These are phyloP conservation scores for Paraconiothyrium brasiliense DNA, from an alignment of 2,329 filamentous ascomycete genomes.

Conservation along the genomic window DNA sequence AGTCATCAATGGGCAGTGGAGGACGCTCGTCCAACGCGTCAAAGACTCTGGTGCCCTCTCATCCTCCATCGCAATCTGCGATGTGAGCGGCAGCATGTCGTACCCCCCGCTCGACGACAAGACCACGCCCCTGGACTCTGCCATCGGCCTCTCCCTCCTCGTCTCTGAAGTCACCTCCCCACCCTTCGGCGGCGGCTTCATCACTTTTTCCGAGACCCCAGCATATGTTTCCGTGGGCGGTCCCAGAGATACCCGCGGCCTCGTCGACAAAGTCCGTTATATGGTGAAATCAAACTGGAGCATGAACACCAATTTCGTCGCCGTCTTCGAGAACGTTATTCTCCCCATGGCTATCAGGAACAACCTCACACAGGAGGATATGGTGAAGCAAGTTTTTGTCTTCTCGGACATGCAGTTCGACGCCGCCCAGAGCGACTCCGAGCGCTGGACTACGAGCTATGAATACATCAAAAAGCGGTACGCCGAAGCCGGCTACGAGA, in stretches of 20 bases:
- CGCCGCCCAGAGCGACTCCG: constrained; percentile 29
- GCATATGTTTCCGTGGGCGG: constrained; percentile 55
- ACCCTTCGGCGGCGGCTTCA: constrained; percentile 65
- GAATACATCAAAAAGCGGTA: constrained; percentile 60
- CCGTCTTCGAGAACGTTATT: constrained; percentile 64
- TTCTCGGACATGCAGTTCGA: constrained; percentile 72
- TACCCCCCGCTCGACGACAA: constrained; percentile 54
- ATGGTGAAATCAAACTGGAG: constrained; percentile 51
- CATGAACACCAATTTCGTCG: constrained; percentile 62
- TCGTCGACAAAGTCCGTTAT: constrained; percentile 55
- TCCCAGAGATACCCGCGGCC: constrained; percentile 35
- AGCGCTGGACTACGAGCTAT: constrained; percentile 58
- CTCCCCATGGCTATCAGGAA: constrained; percentile 63
- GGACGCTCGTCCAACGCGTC: constrained; percentile 65
- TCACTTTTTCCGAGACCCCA: constrained; percentile 62
- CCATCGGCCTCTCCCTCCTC: constrained; percentile 66
- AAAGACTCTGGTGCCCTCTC: constrained; percentile 64
- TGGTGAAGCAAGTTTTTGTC: constrained; percentile 69
- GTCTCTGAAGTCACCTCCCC: constrained; percentile 62
- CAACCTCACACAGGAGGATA: constrained; percentile 63
- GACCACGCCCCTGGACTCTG: constrained; percentile 61
- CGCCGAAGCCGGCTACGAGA: constrained; percentile 61
- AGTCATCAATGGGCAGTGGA: constrained; percentile 64
- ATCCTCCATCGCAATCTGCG: constrained; percentile 66
- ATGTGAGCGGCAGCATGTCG: constrained; percentile 66